These are phyloP conservation scores for Lentinula edodes DNA, from an alignment of 768 basidiomycete genomes.

Conservation along the genomic window DNA sequence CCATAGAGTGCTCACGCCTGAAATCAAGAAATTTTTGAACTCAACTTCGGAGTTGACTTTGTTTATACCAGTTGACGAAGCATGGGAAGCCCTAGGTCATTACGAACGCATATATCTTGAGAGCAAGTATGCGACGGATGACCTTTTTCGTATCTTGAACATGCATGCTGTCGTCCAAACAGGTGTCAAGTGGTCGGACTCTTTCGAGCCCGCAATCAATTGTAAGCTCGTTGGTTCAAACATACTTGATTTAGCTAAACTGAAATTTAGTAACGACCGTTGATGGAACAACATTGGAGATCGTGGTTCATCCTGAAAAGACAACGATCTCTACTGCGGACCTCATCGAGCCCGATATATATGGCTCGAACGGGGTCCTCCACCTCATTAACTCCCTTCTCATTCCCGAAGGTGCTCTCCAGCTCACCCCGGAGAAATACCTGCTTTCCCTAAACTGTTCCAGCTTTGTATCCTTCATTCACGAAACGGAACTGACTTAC, in stretches of 20 bases:
- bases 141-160: constrained; percentile 70
- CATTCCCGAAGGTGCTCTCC: constrained; percentile 66
- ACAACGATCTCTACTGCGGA: constrained; percentile 52
- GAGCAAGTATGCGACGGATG: constrained; percentile 79
- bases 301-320: constrained; percentile 48
- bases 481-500: constrained; percentile 68
- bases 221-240: constrained; percentile 34
- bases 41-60: constrained; percentile 72
- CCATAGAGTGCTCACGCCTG: constrained; percentile 59
- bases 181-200: constrained; percentile 62
- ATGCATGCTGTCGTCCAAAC: constrained; percentile 65
- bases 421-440: constrained; percentile 91
- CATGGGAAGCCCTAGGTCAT: constrained; percentile 72
- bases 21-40: constrained; percentile 53
- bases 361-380: constrained; percentile 91
- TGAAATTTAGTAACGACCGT: constrained; percentile 57
- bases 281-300: constrained; percentile 59
- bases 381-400: constrained; percentile 86
- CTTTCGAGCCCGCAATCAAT: constrained; percentile 45
- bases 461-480: constrained; percentile 82
- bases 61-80: constrained; percentile 82
- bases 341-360: constrained; percentile 75
- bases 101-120: constrained; percentile 86
- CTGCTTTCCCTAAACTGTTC: constrained; percentile 91
- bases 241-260: constrained; percentile 3